Evolutionary conservation across 345 rosid species (phyloP).

Genomic region (Brassica rapa): DNA sequence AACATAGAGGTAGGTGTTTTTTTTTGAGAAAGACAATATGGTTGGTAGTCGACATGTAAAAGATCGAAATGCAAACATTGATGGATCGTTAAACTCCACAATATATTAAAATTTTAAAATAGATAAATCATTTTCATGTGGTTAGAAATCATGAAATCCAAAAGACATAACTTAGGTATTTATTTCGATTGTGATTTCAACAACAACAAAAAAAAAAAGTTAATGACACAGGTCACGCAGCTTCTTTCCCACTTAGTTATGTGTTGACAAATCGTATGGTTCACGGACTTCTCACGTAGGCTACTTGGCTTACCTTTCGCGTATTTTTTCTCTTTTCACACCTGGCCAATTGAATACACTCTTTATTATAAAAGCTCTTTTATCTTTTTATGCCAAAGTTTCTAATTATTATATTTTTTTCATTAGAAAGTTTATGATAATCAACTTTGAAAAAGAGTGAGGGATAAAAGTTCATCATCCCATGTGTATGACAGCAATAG

Average conservation of each 20-base stretch:
- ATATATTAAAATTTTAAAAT: background rate
- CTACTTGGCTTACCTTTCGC: background rate
- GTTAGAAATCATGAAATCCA: background rate
- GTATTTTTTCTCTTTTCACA: background rate
- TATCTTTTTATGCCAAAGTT: background rate
- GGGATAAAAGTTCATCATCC: constrained; percentile 8
- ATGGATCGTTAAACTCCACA: background rate
- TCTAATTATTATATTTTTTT: background rate
- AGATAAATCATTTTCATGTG: background rate
- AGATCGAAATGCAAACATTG: background rate
- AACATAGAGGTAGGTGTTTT: background rate
- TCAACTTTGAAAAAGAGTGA: background rate
- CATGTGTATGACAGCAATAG: constrained; percentile 36
- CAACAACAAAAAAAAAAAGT: background rate
- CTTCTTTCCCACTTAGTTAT: constrained; percentile 5
- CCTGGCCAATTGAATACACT: background rate
- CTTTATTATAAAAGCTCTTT: background rate
- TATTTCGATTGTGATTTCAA: background rate
- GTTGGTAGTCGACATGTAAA: background rate
- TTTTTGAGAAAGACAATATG: background rate
- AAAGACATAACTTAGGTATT: background rate
- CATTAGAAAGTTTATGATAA: background rate
- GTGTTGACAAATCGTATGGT: background rate
- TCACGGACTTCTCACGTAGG: background rate
- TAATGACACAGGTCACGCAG: background rate